Evolutionary conservation across 1,139 yeast genomes (phyloP), one percentile per base, ranked within the genome.

Genomic region (Petasospora fabianii): DNA sequence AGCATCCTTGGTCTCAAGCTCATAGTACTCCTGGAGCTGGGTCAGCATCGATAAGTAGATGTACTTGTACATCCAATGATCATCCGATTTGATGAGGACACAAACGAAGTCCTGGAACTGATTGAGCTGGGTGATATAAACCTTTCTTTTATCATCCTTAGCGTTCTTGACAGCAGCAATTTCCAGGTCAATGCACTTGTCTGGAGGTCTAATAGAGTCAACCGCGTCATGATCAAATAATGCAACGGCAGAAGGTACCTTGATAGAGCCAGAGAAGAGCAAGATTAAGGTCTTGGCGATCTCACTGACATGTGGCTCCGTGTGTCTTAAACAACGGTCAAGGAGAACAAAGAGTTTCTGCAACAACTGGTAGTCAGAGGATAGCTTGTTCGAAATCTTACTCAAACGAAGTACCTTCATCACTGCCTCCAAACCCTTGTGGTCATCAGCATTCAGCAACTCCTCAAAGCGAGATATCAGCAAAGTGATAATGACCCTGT

Each of bases 1-100:
- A 1, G 66, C 65, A 5, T 65, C 55, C 32, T 68, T 68, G 1
- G 75, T 61, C 2, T 69, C 66, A 22, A 76, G 61, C 44, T 81
- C 86, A 31, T 72, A 58, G 48, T 74, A 77, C 2, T 73, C 63
- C 53, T 83, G 85, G 8, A 84, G 56, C 26, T 70, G 68, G 2
- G 75, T 66, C 38, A 85, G 60, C 20, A 83, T 61, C 9, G 74
- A 70, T 36, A 85, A 59, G 39, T 79, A 75, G 26, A 79, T 64
- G 12, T 75, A 64, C 6, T 79, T 69, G 6, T 75, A 65, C 50
- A 80, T 84, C 97, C 97, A 90, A 47, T 84, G 87, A 2, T 70
- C 57, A 16, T 69, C 64, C 0, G 55, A 38, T 28, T 54, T 49
- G 30, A 68, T 69, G 42, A 65, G 62, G 11, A 51, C 44, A 15